Base-by-base conservation (phyloP, 2,329 filamentous ascomycete species). In the Sarocladium oryzae region DNA sequence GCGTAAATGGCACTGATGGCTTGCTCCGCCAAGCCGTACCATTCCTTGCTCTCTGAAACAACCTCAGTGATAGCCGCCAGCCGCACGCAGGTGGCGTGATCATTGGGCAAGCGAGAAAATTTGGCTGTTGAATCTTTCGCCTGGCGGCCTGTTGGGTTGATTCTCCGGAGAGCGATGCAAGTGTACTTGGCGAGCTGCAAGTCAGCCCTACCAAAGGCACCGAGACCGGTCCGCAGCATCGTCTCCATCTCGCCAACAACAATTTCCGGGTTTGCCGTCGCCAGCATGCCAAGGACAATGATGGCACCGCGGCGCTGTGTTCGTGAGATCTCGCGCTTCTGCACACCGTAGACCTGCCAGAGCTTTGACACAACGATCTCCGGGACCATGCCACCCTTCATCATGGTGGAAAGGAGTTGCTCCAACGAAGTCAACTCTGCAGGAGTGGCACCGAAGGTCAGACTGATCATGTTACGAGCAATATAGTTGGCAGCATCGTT, bases 391-490 rank as follows among this genome's bases (percentile, higher is more conserved):
- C 89, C 89, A 33, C 86, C 85, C 69, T 91, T 95, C 89, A 96
- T 96, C 93, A 99, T 99, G 0, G 90, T 97, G 55, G 88, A 89
- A 6, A 99, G 76, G 3, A 99, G 76, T 68, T 99, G 93, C 68
- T 99, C 93, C 8, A 99, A 76, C 43, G 90, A 97, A 0, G 93
- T 99, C 51, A 99, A 74, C 65, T 99, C 93, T 1, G 95, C 93
- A 1, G 92, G 89, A 0, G 92, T 95, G 1, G 92, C 91, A 24
- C 91, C 92, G 66, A 96, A 97, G 0, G 93, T 99, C 62, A 99
- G 72, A 75, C 91, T 96, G 68, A 97, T 97, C 92, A 99, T 99
- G 69, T 97, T 99, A 55, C 91, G 84, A 23, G 92, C 92, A 61
- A 99, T 86, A 64, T 95, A 99, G 66, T 95, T 96, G 45, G 93